phyloP scores from a whole-genome alignment of 352 stramenopile genomes.

The Plasmopara viticola region DNA sequence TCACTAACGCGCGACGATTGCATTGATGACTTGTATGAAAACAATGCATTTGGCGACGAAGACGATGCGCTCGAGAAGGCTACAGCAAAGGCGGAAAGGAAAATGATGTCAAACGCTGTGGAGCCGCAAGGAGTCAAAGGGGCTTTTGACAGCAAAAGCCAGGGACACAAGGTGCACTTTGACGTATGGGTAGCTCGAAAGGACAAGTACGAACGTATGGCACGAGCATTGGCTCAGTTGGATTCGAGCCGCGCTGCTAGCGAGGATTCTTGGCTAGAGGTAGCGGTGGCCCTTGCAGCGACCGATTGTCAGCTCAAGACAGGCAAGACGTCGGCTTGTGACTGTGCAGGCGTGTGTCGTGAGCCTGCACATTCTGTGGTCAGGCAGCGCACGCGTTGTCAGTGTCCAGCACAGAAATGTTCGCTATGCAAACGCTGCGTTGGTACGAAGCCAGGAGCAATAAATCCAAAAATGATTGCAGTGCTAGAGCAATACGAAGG shows the following conservation, averaged over 20 bases:
- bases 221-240: constrained; percentile 49
- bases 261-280: constrained; percentile 63
- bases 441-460: constrained; percentile 40
- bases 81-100: constrained; percentile 11
- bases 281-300: constrained; percentile 65
- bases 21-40: constrained; percentile 75
- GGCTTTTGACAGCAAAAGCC: constrained; percentile 4
- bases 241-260: constrained; percentile 52
- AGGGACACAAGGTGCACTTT: constrained; percentile 48
- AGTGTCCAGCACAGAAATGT: constrained; percentile 76
- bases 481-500: constrained; percentile 42
- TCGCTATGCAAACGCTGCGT: constrained; percentile 70
- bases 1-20: constrained; percentile 36
- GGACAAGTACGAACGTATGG: constrained; percentile 82
- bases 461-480: constrained; percentile 63
- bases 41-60: constrained; percentile 65
- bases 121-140: constrained; percentile 14
- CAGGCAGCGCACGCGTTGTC: constrained; percentile 66
- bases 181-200: constrained; percentile 81
- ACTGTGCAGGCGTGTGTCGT: constrained; percentile 63
- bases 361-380: constrained; percentile 54
- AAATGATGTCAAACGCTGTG: constrained; percentile 5
- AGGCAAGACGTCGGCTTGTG: constrained; percentile 56
- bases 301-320: constrained; percentile 78
- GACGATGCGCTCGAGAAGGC: constrained; percentile 21